Base-by-base conservation (phyloP, 345 rosid genomes). In the Hypericum perforatum region DNA sequence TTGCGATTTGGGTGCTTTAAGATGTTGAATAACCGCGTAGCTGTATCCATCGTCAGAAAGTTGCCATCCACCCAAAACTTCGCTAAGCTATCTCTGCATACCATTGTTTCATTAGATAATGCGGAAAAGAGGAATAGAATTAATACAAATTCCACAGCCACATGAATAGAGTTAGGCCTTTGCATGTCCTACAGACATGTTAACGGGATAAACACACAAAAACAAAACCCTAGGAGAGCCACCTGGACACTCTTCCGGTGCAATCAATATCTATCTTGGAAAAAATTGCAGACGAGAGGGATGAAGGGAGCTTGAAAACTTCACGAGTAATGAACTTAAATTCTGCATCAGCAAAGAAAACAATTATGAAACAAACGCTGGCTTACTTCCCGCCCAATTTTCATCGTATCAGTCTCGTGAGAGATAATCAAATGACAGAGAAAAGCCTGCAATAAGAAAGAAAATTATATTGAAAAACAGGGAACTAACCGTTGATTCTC, bases 281-380 rank as follows among this genome's bases (percentile, higher is more conserved):
- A 72, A 92, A 88, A 49, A 88, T 88, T 29, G 73, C 70, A 0
- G 82, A 58, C 54, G 91, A 88, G 70, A 88, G 78, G 82, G 81
- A 92, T 53, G 95, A 79, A 13, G 96, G 95, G 60, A 87, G 77
- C 76, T 83, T 88, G 91, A 95, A 92, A 60, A 91, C 77, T 68
- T 91, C 98, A 65, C 76, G 75, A 5, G 96, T 85, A 48, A 82
- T 78, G 55, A 73, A 52, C 74, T 81, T 86, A 64, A 86, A 83
- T 46, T 46, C 50, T 46, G 49, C 22, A 10, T 46, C 32, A 22
- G 32, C 32, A 22, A 22, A 22, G 32, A 22, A 22, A 22, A 22
- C n/a, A n/a, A n/a, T n/a, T n/a, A n/a, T n/a, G n/a, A n/a, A n/a
- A n/a, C 32, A 22, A 22, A 22, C 1, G 32, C 4, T 22, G 32